Evolutionary conservation across 768 basidiomycete species (phyloP).

Genomic region (Suillus hirtellus): DNA sequence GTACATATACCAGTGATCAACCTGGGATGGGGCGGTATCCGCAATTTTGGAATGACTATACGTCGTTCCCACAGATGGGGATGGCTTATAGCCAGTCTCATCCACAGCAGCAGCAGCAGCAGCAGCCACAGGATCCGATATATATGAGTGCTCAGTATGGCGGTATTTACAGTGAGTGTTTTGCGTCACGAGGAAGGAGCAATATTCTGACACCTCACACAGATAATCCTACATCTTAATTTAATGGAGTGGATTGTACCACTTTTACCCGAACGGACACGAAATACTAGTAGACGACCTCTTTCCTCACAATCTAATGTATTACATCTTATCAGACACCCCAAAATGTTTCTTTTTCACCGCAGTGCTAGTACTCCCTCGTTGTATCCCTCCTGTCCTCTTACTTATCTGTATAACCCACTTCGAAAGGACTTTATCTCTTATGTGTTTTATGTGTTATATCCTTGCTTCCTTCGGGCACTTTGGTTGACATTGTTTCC

Average conservation of each 20-base stretch:
- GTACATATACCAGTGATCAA: slow-evolving; percentile 20
- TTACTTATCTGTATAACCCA: not conserved
- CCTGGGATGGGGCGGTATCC: slow-evolving; percentile 39
- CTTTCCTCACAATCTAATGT: not conserved
- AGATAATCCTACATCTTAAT: slow-evolving; percentile 13
- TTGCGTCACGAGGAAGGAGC: not conserved
- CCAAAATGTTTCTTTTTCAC: not conserved
- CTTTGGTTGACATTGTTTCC: not conserved
- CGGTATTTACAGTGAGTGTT: slow-evolving; percentile 30
- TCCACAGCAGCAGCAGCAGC: slow-evolving; percentile 12
- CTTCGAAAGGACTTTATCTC: not conserved
- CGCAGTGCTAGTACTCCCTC: not conserved
- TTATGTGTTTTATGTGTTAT: slow-evolving; percentile 4
- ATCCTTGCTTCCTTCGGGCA: not conserved
- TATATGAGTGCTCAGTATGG: slow-evolving; percentile 28
- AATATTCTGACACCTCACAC: not conserved
- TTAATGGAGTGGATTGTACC: not conserved
- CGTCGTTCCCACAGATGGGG: slow-evolving; percentile 50
- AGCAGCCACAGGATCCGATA: slow-evolving; percentile 19
- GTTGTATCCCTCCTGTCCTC: not conserved
- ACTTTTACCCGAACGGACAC: not conserved
- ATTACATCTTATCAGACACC: slow-evolving; percentile 2
- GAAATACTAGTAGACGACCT: not conserved
- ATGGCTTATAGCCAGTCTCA: slow-evolving; percentile 35
- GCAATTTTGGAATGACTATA: slow-evolving; percentile 59